Percentiles rank a stretch among this genome's conserved stretches.
Conservation (phyloP, 1,284 basidiomycete species). For the Rhodotorula sp. region DNA sequence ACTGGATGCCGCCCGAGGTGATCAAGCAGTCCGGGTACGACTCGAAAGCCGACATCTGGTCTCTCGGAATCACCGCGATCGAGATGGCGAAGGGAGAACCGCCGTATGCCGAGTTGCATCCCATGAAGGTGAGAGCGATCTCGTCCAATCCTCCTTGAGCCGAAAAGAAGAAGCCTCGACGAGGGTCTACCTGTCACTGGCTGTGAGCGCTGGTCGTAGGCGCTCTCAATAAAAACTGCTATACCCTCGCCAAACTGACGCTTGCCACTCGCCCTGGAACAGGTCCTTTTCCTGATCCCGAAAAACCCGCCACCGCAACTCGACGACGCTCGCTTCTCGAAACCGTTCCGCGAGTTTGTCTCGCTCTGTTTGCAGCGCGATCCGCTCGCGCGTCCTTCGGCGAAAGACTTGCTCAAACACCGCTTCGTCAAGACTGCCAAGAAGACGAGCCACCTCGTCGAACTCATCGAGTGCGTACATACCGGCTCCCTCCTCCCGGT, state of each 20-base stretch:
- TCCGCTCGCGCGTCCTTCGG: slow-evolving; percentile 73
- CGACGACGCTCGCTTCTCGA: slow-evolving; percentile 72
- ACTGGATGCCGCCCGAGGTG: slow-evolving; percentile 99
- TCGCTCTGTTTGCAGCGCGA: slow-evolving; percentile 88
- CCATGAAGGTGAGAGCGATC: slow-evolving; percentile 78
- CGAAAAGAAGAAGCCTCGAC: too few relatives aligned
- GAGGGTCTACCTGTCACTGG: background rate
- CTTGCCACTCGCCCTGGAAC: background rate
- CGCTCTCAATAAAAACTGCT: too few relatives aligned
- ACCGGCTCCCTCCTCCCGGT: background rate
- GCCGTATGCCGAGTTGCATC: slow-evolving; percentile 94
- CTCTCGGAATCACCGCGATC: slow-evolving; percentile 78
- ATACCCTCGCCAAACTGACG: background rate
- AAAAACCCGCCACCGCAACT: slow-evolving; percentile 92
- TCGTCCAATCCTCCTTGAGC: background rate
- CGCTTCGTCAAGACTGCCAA: slow-evolving; percentile 92
- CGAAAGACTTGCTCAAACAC: slow-evolving; percentile 91
- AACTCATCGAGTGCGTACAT: slow-evolving; percentile 69
- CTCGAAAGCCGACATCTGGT: slow-evolving; percentile 97
- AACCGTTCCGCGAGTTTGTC: slow-evolving; percentile 91
- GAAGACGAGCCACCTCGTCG: slow-evolving; percentile 89
- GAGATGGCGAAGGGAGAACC: slow-evolving; percentile 97
- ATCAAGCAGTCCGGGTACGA: slow-evolving; percentile 99
- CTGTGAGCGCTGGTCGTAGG: too few relatives aligned
- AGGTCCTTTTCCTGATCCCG: slow-evolving; percentile 96